Base-by-base conservation (phyloP, 441 rosid genomes). In the Omphalea diandra region DNA sequence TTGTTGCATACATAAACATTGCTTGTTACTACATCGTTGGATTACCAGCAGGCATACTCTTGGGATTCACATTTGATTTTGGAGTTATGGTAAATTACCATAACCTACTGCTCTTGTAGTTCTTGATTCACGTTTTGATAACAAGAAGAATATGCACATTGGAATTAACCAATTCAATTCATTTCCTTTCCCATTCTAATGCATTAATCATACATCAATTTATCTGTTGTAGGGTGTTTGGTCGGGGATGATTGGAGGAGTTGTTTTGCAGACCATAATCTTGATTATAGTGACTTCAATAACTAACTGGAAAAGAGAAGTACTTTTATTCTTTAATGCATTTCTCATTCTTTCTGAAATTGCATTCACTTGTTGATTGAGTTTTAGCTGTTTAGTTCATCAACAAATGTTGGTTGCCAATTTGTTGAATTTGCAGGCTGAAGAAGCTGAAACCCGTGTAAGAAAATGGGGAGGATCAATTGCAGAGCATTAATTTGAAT, bases 171-270 rank as follows among this genome's bases (percentile, higher is more conserved):
- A 40, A 10, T 40, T 40, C 15, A 40, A 10, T 40, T 40, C 44
- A 11, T 40, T 40, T 40, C 12, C 41, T 36, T 36, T 36, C 9
- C 6, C 31, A n/a, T 65, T 7, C 60, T 35, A 27, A 54, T 27
- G n/a, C 3, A 20, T 24, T 7, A n/a, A n/a, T n/a, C n/a, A n/a
- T n/a, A n/a, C n/a, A 36, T 65, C 5, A 11, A 22, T 6, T 72
- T 69, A 7, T 75, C 10, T 32, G 0, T 35, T 79, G 71, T 83
- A 93, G 98, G 96, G 97, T 49, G 83, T 93, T 66, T 93, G 98
- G 97, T 87, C 93, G 18, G 98, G 98, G 31, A 91, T 90, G 97
- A 84, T 88, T 26, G 96, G 88, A 33, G 97, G 97, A 50, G 84
- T 88, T 49, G 71, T 73, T 49, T 79, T 93, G 72, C 98, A 93